Conservation (phyloP, 306 rosid species). For the Glycyrrhiza uralensis region DNA sequence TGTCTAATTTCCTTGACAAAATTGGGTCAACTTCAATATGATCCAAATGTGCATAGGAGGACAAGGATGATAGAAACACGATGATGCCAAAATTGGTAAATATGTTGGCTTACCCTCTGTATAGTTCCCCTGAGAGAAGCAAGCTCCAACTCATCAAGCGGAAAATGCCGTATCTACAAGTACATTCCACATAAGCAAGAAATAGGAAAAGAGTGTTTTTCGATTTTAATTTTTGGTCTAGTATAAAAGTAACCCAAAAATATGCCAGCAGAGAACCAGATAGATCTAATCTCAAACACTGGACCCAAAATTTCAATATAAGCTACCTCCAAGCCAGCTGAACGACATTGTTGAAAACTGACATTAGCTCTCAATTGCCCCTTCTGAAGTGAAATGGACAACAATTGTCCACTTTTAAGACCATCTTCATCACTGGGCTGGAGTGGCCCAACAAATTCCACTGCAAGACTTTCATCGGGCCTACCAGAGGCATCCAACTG, state of each 20-base stretch:
- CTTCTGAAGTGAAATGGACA: slow-evolving; percentile 73
- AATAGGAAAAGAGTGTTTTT: slow-evolving; percentile 2
- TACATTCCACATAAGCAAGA: slow-evolving; percentile 1
- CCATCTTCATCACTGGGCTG: slow-evolving; percentile 55
- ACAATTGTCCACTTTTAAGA: slow-evolving; percentile 47
- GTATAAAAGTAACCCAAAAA: not conserved
- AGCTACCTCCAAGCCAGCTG: slow-evolving; percentile 88
- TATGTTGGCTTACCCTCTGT: slow-evolving; percentile 62
- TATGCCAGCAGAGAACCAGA: slow-evolving; percentile 20
- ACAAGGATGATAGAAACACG: slow-evolving; percentile 1
- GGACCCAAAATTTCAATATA: slow-evolving; percentile 12
- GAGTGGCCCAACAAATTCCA: slow-evolving; percentile 71
- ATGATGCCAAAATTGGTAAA: slow-evolving; percentile 18
- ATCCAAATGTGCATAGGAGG: slow-evolving; percentile 8
- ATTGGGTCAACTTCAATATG: not conserved
- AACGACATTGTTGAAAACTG: slow-evolving; percentile 63
- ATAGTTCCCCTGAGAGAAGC: slow-evolving; percentile 90
- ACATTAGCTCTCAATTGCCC: slow-evolving; percentile 73
- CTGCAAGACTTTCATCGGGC: slow-evolving; percentile 82
- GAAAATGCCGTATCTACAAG: slow-evolving; percentile 70
- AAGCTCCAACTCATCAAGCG: slow-evolving; percentile 86
- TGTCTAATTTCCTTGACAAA: not conserved
- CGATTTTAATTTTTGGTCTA: not conserved
- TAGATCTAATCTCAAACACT: slow-evolving; percentile 13
- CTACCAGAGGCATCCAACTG: slow-evolving; percentile 91